phyloP scores from a whole-genome alignment of 768 basidiomycete species.

The Coprinopsis sp. region DNA sequence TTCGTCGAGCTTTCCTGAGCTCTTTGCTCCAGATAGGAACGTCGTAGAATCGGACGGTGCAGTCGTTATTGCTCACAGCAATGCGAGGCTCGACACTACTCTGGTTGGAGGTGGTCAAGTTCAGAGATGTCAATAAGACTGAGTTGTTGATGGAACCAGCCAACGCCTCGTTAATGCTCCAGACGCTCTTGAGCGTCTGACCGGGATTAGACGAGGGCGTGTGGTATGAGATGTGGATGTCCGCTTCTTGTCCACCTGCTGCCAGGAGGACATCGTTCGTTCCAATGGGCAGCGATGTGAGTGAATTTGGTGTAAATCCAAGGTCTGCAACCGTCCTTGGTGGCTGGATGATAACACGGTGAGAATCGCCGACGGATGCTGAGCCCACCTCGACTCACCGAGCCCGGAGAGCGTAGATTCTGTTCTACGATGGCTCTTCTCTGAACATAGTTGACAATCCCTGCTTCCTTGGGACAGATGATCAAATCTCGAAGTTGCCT shows the following conservation, averaged over 20 bases:
- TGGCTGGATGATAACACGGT: slow-evolving; percentile 22
- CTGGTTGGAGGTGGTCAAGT: slow-evolving; percentile 53
- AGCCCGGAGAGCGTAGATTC: slow-evolving; percentile 33
- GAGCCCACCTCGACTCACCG: slow-evolving; percentile 15
- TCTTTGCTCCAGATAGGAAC: slow-evolving; percentile 50
- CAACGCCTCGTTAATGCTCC: slow-evolving; percentile 54
- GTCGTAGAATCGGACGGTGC: slow-evolving; percentile 75
- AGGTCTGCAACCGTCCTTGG: slow-evolving; percentile 50
- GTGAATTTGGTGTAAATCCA: slow-evolving; percentile 57
- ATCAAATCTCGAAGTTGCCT: slow-evolving; percentile 77
- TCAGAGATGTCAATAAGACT: slow-evolving; percentile 60
- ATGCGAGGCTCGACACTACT: slow-evolving; percentile 72
- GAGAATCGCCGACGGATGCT: neutral
- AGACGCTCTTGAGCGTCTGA: slow-evolving; percentile 25
- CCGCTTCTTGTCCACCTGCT: slow-evolving; percentile 69
- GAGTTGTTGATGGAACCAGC: slow-evolving; percentile 80
- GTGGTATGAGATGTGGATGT: slow-evolving; percentile 57
- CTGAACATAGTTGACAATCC: slow-evolving; percentile 59
- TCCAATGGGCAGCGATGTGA: slow-evolving; percentile 51
- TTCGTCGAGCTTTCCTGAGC: slow-evolving; percentile 25
- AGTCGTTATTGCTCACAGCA: slow-evolving; percentile 84
- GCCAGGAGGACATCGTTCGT: slow-evolving; percentile 57
- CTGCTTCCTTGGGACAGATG: slow-evolving; percentile 64
- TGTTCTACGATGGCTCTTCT: slow-evolving; percentile 51
- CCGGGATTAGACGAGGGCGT: slow-evolving; percentile 29